A percentile compares a stretch with the other conserved stretches of the same genome.
Evolutionary conservation across 2,329 filamentous ascomycete genomes (phyloP).

Genomic region (Mollisia scopiformis): DNA sequence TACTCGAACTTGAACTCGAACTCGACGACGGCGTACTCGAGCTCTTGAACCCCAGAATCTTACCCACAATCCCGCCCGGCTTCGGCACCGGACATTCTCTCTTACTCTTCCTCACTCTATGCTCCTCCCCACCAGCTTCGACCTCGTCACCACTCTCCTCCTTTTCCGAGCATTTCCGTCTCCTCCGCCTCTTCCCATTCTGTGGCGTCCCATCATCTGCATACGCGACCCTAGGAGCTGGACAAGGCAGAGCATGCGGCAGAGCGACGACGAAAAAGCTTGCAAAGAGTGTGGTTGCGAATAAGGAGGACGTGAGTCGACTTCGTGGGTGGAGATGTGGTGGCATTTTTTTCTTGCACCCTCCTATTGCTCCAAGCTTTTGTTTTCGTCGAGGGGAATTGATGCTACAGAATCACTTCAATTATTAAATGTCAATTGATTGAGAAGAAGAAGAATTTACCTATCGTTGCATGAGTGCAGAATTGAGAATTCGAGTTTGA

Average conservation of each 20-base stretch:
- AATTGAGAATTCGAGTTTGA: conserved; percentile 5
- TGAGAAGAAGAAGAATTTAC: conserved; percentile 16
- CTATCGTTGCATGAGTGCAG: conserved; percentile 13
- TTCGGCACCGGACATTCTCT: conserved; percentile 93
- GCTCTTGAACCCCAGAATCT: conserved; percentile 57
- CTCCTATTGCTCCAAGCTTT: background rate
- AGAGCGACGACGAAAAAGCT: conserved; percentile 92
- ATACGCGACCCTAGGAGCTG: conserved; percentile 74
- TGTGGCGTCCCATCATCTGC: conserved; percentile 58
- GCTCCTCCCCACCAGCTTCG: conserved; percentile 35
- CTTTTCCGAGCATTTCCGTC: conserved; percentile 43
- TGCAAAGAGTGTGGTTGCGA: conserved; percentile 87
- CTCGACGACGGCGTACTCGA: conserved; percentile 1
- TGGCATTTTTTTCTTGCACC: conserved; percentile 63
- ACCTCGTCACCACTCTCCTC: conserved; percentile 23
- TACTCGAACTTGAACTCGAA: conserved; percentile 19
- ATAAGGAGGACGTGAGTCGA: conserved; percentile 89
- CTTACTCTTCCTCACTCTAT: conserved; percentile 48
- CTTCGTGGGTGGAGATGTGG: conserved; percentile 90
- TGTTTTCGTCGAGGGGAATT: conserved; percentile 14
- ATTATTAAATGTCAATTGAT: conserved; percentile 6
- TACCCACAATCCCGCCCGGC: conserved; percentile 76
- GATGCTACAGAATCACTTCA: conserved; percentile 9
- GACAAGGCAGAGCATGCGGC: conserved; percentile 90
- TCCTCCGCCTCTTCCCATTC: conserved; percentile 40